phyloP scores from a whole-genome alignment of 768 basidiomycete species.

The Trametes elegans region DNA sequence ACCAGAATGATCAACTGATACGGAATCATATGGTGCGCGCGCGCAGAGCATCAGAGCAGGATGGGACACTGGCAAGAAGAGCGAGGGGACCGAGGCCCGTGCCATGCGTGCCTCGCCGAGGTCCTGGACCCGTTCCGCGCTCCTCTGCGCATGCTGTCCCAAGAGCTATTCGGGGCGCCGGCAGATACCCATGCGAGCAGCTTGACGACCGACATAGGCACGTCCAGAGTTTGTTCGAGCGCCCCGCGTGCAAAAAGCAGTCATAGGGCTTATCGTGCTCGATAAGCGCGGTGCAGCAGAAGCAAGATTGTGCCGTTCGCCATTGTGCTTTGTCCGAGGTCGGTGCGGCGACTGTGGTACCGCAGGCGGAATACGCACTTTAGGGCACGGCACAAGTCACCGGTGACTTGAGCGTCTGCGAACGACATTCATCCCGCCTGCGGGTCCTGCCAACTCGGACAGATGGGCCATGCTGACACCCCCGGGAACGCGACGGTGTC shows the following conservation, averaged over 20 bases:
- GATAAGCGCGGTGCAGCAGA: conserved; percentile 12
- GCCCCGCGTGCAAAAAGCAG: neutral
- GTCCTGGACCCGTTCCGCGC: neutral
- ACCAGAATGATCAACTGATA: conserved; percentile 19
- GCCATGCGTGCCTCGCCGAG: neutral
- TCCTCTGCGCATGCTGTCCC: neutral
- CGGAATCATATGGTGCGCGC: conserved; percentile 7
- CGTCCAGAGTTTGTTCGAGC: neutral
- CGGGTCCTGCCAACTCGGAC: neutral
- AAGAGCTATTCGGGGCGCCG: neutral
- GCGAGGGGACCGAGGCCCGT: neutral
- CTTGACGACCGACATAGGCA: neutral
- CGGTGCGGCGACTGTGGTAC: neutral
- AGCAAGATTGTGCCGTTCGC: neutral
- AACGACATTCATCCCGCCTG: neutral
- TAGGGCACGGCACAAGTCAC: no score
- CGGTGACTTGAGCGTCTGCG: no score
- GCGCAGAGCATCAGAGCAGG: neutral
- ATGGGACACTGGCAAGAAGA: neutral
- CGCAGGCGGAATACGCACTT: neutral
- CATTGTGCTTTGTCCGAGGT: conserved; percentile 8
- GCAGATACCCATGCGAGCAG: neutral
- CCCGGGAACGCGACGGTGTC: neutral
- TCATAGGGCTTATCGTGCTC: conserved; percentile 8
- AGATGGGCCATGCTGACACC: neutral